Base-by-base conservation (phyloP, 2,329 filamentous ascomycete genomes). In the Pseudogymnoascus sp. region DNA sequence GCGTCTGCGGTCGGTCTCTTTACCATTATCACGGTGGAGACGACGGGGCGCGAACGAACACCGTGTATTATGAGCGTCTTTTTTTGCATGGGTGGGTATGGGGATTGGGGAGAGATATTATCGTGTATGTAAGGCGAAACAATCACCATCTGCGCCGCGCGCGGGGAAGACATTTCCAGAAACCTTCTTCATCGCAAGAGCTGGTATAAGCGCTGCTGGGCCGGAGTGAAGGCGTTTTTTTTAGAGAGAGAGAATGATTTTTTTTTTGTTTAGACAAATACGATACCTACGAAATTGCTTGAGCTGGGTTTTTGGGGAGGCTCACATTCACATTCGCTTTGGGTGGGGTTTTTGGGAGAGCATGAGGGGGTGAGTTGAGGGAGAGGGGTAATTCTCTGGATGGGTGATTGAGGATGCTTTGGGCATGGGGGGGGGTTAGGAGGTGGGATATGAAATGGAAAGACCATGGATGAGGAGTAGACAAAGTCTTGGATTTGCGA, bases 401-500 rank as follows among this genome's bases (percentile, higher is more conserved):
- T 29, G 21, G 45, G 29, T 3, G 42, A 8, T 12, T 3, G 42
- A 8, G 12, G 4, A 47, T 8, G 10, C 21, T 47, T 26, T 47
- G 5, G 42, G 12, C 12, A 8, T 47, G 42, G 42, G 4, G 5
- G 5, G 21, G 14, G 5, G 11, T 8, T 47, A 26, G 42, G 42
- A 47, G 21, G 5, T 47, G 42, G 42, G 14, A 29, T 29, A 40
- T 40, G 39, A 10, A 16, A n/a, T 5, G 23, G 14, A 26, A n/a
- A 51, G 21, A 29, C 14, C 21, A 16, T 40, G 21, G 45, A 51
- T n/a, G 45, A 3, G 45, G 12, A 29, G 45, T 51, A 51, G 45
- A 51, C 45, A 51, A 51, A 51, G 45, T 51, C 45, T 51, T 51
- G 45, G 45, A 51, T 51, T 51, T 51, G 45, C 45, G 23, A 51